Base-by-base conservation (phyloP, 257 asterid genomes). In the Lithospermum erythrorhizon region DNA sequence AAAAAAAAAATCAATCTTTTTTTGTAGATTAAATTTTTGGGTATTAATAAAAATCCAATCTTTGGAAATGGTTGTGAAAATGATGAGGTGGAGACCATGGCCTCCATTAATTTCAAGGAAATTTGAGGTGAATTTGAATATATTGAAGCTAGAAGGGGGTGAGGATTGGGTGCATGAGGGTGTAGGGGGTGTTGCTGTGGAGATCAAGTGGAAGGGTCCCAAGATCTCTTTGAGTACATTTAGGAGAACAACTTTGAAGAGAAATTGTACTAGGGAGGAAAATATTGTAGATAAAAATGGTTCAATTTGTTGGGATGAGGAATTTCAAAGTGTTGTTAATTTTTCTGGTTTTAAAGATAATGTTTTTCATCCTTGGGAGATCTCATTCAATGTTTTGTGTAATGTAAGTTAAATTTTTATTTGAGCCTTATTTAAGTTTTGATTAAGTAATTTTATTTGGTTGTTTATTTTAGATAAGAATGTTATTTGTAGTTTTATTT, bases 31-130 rank as follows among this genome's bases (percentile, higher is more conserved):
- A 1, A 0, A 3, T 54, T 57, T 65, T 62, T 73, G 56, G 29
- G 9, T 35, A 52, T 66, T 3, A 3, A 53, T 6, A 17, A 22
- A 64, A 64, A 20, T 41, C 2, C 4, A 11, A 41, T 13, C 17
- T 70, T 59, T 22, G 22, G n/a, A 11, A 83, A 88, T 89, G 97
- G 95, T 83, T 73, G 97, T 79, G 70, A 90, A 87, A 79, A 81
- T 90, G 74, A 87, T 90, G 85, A 79, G 79, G 74, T 90, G 97
- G 97, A 84, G 95, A 61, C 97, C 97, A 57, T 90, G 97, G 97
- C 97, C 97, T 57, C 97, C 97, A 24, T 79, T 79, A 15, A 68
- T 75, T 60, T 76, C 97, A 14, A 81, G 76, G 53, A 90, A 83
- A 67, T 84, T 61, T 52, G 86, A 76, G 75, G 96, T 90, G 29